Evolutionary conservation across 345 rosid species (phyloP).

Genomic region (Corchorus olitorius): DNA sequence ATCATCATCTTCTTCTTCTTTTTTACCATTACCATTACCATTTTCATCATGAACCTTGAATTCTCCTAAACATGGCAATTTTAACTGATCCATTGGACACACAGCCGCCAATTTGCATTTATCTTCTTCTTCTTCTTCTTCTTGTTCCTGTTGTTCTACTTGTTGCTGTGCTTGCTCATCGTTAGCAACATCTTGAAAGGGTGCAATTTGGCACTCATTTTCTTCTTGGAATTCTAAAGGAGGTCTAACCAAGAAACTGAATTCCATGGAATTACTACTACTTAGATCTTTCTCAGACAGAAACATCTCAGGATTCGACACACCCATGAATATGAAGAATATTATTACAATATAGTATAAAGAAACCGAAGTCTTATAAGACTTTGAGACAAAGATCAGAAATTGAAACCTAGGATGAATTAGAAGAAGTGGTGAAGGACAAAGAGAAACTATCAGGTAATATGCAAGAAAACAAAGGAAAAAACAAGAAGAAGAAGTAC

Average conservation of each 20-base stretch:
- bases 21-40: conserved; percentile 16
- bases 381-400: background rate
- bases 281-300: conserved; percentile 46
- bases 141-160: background rate
- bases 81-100: conserved; percentile 40
- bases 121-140: conserved; percentile 36
- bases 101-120: conserved; percentile 24
- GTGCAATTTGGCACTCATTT: conserved; percentile 28
- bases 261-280: conserved; percentile 37
- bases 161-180: conserved; percentile 14
- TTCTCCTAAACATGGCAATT: conserved; percentile 35
- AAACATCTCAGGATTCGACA: conserved; percentile 45
- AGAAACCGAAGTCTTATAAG: background rate
- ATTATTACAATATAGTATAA: background rate
- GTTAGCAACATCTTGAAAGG: conserved; percentile 24
- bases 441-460: background rate
- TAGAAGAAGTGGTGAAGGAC: background rate
- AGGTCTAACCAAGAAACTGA: conserved; percentile 38
- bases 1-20: conserved; percentile 4
- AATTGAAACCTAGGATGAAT: background rate
- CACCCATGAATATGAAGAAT: conserved; percentile 32
- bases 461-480: background rate
- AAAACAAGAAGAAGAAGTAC: background rate
- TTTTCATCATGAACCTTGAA: conserved; percentile 25
- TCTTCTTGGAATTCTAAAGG: conserved; percentile 34